Conservation (phyloP, 2,329 filamentous ascomycete species). For the Phialocephala sp. region DNA sequence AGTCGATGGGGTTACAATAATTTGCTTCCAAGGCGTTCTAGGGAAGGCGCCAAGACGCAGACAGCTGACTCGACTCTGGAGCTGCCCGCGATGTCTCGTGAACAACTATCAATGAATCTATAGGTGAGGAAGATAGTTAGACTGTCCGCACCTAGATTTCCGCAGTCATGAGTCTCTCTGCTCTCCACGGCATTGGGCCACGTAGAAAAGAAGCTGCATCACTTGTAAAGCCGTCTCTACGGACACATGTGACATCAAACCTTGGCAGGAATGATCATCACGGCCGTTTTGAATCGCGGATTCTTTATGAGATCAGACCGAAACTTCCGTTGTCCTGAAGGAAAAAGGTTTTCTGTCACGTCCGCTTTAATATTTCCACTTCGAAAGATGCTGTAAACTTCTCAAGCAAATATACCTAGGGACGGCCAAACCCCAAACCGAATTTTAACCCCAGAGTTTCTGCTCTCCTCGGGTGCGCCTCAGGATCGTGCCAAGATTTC, state of each 20-base stretch:
- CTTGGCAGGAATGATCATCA: constrained; percentile 20
- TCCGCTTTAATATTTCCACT: background rate
- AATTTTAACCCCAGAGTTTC: background rate
- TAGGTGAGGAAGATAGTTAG: too few species aligned
- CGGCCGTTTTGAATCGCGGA: constrained; percentile 12
- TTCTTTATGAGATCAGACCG: background rate
- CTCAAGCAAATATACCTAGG: background rate
- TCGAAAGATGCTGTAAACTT: background rate
- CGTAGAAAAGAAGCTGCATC: constrained; percentile 12
- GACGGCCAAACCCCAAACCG: too few species aligned
- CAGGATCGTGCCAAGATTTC: background rate
- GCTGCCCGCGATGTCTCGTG: constrained; percentile 11
- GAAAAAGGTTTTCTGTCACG: background rate
- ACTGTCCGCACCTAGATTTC: constrained; percentile 7
- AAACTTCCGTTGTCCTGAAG: constrained; percentile 6
- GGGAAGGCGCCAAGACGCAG: background rate
- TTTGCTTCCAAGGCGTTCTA: background rate
- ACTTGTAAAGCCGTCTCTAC: background rate
- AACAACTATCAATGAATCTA: constrained; percentile 8
- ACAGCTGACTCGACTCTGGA: constrained; percentile 10
- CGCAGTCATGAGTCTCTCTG: constrained; percentile 11
- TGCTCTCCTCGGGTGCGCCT: background rate
- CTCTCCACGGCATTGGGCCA: constrained; percentile 24
- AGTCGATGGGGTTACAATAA: background rate
- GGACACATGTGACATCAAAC: constrained; percentile 23